Conservation (phyloP, 768 basidiomycete species). For the Pleurotus salmoneostramineus region DNA sequence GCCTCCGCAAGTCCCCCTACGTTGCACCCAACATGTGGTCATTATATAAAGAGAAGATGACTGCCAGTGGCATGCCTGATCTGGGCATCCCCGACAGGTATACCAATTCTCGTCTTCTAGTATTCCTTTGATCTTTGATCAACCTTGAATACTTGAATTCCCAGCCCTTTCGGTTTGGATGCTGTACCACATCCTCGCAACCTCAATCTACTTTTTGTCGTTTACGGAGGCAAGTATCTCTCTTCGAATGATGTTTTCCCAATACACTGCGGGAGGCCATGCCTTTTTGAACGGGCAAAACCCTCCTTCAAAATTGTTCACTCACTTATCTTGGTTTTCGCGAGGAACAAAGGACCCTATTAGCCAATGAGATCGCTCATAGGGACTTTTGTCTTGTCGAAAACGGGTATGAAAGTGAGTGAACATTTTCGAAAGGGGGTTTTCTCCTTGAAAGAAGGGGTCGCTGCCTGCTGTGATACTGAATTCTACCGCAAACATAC, state of each 20-base stretch:
- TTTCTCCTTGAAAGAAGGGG: too few species aligned
- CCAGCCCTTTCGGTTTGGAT: conserved; percentile 53
- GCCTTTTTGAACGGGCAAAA: too few species aligned
- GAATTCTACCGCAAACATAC: conserved; percentile 6
- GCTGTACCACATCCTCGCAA: conserved; percentile 67
- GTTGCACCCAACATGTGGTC: conserved; percentile 75
- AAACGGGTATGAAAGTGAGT: too few species aligned
- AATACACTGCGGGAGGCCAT: too few species aligned
- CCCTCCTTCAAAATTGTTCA: too few species aligned
- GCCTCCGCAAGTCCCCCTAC: conserved; percentile 62
- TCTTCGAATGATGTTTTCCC: too few species aligned
- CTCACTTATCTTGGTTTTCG: too few species aligned
- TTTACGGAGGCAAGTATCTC: conserved; percentile 58
- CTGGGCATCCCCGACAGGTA: conserved; percentile 30
- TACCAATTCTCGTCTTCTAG: neutral
- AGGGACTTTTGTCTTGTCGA: too few species aligned
- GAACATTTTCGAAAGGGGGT: too few species aligned
- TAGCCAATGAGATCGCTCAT: too few species aligned
- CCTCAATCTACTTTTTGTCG: conserved; percentile 67
- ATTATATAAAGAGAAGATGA: conserved; percentile 57
- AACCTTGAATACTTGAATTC: neutral
- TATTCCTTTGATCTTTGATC: conserved; percentile 6
- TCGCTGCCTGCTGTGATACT: neutral
- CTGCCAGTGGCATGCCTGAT: conserved; percentile 34
- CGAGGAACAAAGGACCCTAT: too few species aligned